These are phyloP conservation scores for Epichloe sp. DNA, from an alignment of 2,329 filamentous ascomycete genomes.

Conservation along the genomic window DNA sequence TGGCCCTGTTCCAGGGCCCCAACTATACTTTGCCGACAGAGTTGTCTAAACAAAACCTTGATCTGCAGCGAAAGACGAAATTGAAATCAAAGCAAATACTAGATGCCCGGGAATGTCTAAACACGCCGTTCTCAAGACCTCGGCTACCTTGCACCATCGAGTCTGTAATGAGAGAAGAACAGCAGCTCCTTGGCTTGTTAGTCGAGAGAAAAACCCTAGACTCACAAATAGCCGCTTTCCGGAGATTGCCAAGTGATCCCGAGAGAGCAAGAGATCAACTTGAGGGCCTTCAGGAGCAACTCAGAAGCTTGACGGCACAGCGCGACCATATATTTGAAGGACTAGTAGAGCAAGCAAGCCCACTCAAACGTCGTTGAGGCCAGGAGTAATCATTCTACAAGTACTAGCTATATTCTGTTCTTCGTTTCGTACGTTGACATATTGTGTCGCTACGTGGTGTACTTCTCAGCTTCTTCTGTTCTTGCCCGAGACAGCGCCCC, in stretches of 20 bases:
- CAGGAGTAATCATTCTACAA: slow-evolving; percentile 2
- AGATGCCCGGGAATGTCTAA: slow-evolving; percentile 43
- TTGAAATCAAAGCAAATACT: slow-evolving; percentile 50
- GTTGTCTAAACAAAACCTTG: slow-evolving; percentile 57
- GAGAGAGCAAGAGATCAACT: slow-evolving; percentile 58
- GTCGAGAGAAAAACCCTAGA: slow-evolving; percentile 48
- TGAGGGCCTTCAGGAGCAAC: slow-evolving; percentile 49
- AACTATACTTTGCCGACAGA: slow-evolving; percentile 41
- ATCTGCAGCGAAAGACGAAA: slow-evolving; percentile 59
- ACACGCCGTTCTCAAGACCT: slow-evolving; percentile 22
- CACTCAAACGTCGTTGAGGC: slow-evolving; percentile 26
- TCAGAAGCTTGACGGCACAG: slow-evolving; percentile 45
- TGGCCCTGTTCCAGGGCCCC: slow-evolving; percentile 29
- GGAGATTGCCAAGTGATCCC: slow-evolving; percentile 58
- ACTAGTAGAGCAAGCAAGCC: slow-evolving; percentile 50
- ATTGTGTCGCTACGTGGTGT: not conserved
- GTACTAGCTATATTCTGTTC: not conserved
- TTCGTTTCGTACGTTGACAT: not conserved
- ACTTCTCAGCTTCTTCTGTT: slow-evolving; percentile 32
- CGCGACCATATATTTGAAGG: slow-evolving; percentile 66
- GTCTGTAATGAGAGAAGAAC: slow-evolving; percentile 44
- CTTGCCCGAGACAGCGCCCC: slow-evolving; percentile 56
- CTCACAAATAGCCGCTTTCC: slow-evolving; percentile 49
- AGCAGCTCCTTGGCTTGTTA: slow-evolving; percentile 43
- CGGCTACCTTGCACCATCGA: slow-evolving; percentile 37